Evolutionary conservation across 768 basidiomycete species (phyloP), one percentile per base, ranked within the genome.

Genomic region (Daedaleopsis sinensis): DNA sequence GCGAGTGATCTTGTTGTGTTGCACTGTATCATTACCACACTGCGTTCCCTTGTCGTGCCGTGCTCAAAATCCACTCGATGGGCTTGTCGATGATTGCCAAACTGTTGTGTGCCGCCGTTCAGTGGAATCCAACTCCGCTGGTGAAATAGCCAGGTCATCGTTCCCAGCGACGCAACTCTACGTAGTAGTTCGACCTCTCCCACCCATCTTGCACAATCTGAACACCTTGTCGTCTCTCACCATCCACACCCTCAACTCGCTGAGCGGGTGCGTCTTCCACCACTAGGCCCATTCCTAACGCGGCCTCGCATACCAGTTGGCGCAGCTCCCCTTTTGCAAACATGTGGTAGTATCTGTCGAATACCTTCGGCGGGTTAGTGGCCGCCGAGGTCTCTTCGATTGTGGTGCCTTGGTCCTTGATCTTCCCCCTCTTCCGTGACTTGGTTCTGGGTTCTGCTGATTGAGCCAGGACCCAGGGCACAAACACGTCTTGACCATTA

Each of bases 301-400:
- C 90, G 0, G 95, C 94, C 37, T 83, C 79, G 9, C 63, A 57
- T 6, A 90, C 84, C 11, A 97, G 80, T 13, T 72, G 73, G 18
- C 70, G 63, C 51, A 99, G 82, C 74, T 99, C 97, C 19, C 89
- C 91, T 46, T 84, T 78, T 0, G 85, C 82, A 71, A 98, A 99
- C 84, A 99, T 91, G 72, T 99, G 97, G 71, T 99, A 99, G 71
- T 97, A 99, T 57, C 97, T 83, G 70, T 94, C 87, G 76, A 86
- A 91, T 4, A 90, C 79, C 63, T 83, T 77, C 52, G 74, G 73
- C 59, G 13, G 51, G 15, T 32, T 32, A 32, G 27, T 32, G 27
- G 18, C 27, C 19, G 36, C 55, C 15, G 16, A 13, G 16, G 36
- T 47, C n/a, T 59, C 51, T 36, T 52, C 23, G n/a, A n/a, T n/a